Evolutionary conservation across 768 basidiomycete genomes (phyloP).

Genomic region (Psilocybe cubensis): DNA sequence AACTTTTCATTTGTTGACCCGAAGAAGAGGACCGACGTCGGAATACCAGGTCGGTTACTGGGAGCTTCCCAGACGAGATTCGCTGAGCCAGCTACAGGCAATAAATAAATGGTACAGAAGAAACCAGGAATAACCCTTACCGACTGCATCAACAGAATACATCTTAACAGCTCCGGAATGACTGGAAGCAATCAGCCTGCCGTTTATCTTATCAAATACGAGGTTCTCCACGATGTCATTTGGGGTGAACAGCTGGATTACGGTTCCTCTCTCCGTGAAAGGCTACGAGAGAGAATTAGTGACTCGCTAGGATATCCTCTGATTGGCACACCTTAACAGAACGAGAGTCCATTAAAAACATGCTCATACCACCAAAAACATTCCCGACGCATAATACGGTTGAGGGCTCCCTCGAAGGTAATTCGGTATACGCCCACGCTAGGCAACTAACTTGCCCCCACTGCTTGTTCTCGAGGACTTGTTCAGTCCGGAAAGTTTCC

Average conservation of each 20-base stretch:
- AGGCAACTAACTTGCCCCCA: conserved; percentile 12
- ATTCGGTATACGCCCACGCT: neutral
- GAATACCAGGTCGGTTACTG: too few relatives aligned
- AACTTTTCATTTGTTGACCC: too few relatives aligned
- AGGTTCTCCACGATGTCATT: conserved; percentile 5
- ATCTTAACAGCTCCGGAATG: conserved; percentile 6
- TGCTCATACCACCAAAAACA: neutral
- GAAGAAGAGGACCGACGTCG: too few relatives aligned
- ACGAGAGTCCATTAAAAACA: neutral
- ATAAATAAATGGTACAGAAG: too few relatives aligned
- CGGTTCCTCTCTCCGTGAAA: neutral
- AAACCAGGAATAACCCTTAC: too few relatives aligned
- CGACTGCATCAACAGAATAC: neutral
- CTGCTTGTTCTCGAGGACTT: conserved; percentile 3
- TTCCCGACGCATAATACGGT: neutral
- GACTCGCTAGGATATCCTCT: too few relatives aligned
- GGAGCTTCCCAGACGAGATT: too few relatives aligned
- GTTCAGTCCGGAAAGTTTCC: neutral
- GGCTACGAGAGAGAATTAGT: neutral
- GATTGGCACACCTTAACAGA: too few relatives aligned
- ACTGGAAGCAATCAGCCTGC: neutral
- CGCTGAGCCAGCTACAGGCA: too few relatives aligned
- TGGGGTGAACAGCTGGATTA: neutral
- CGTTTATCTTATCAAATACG: neutral
- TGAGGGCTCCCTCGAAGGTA: neutral